A percentile compares a stretch with the other conserved stretches of the same genome.
Conservation (phyloP, 2,329 filamentous ascomycete genomes). For the Cadophora malorum region DNA sequence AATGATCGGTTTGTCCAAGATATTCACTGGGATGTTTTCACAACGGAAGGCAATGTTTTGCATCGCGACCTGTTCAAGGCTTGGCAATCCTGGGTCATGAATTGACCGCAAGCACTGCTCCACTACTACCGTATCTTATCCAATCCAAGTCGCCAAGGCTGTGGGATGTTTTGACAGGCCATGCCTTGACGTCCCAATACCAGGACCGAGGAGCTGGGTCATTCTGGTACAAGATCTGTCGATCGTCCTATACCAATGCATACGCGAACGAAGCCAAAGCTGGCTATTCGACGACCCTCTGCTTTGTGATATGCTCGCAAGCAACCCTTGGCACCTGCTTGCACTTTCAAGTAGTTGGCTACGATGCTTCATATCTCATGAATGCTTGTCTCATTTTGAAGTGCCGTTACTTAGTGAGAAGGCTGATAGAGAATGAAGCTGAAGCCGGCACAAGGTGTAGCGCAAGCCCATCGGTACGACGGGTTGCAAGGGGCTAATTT, state of each 20-base stretch:
- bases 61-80: not conserved
- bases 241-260: not conserved
- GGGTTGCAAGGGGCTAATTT: not conserved
- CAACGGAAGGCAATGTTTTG: not conserved
- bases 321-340: not conserved
- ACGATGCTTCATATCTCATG: not conserved
- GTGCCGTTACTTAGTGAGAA: not conserved
- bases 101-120: not conserved
- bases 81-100: not conserved
- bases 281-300: not conserved
- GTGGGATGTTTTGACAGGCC: not conserved
- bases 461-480: too few species aligned
- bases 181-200: not conserved
- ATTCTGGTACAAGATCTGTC: not conserved
- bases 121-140: not conserved
- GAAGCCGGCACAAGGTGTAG: too few species aligned
- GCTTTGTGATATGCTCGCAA: not conserved
- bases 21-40: not conserved
- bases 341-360: not conserved
- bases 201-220: not conserved
- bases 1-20: not conserved
- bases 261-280: not conserved
- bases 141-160: not conserved
- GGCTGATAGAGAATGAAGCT: too few species aligned
- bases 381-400: not conserved